Evolutionary conservation across 305 asterid species (phyloP).

Genomic region (Fraxinus velutina): DNA sequence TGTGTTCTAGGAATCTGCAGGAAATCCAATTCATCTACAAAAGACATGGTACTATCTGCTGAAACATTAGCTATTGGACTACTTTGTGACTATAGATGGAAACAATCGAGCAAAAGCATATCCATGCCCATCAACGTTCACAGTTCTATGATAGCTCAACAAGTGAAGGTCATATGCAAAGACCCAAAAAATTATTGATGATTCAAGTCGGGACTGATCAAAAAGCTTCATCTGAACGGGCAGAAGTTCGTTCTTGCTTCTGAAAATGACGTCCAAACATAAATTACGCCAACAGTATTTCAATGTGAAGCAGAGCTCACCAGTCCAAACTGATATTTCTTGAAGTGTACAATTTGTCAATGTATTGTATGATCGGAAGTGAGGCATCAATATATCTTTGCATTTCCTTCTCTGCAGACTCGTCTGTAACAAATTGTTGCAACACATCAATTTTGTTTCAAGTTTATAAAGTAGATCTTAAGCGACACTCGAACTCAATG

Average conservation of each 20-base stretch:
- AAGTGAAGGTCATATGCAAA: neutral
- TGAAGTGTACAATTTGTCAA: conserved; percentile 57
- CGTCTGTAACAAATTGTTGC: conserved; percentile 35
- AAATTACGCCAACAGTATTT: neutral
- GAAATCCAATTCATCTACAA: neutral
- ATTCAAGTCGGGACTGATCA: neutral
- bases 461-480: neutral
- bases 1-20: neutral
- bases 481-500: neutral
- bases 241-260: neutral
- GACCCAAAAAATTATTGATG: neutral
- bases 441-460: neutral
- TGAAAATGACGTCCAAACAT: neutral
- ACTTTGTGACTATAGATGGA: neutral
- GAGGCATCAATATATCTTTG: conserved; percentile 69
- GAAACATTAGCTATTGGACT: neutral
- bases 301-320: conserved; percentile 37
- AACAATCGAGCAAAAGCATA: neutral
- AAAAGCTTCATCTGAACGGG: neutral
- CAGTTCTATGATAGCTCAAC: neutral
- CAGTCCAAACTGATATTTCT: conserved; percentile 73
- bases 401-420: conserved; percentile 71
- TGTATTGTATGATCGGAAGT: conserved; percentile 63
- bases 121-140: neutral
- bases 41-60: neutral